Base-by-base conservation (phyloP, 1,139 yeast genomes). In the Hanseniaspora uvarum region DNA sequence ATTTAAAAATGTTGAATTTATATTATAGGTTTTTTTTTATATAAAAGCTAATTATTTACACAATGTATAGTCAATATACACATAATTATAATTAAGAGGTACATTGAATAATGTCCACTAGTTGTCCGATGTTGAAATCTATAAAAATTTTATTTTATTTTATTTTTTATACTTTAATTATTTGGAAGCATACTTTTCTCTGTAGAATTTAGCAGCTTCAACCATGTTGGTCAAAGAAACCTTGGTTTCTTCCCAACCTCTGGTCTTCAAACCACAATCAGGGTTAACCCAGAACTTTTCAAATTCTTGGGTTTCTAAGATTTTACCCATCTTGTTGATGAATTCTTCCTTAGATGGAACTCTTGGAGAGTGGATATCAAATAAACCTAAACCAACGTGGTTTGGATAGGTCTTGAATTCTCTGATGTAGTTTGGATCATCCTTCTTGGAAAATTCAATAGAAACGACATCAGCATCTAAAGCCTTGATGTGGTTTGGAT, bases 271-370 rank as follows among this genome's bases (percentile, higher is more conserved):
- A 82, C 98, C 98, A 83, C 98, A 92, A 79, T 92, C 98, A 69
- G 98, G 98, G 94, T 92, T 92, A 70, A 92, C 94, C 97, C 97
- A 92, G 82, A 92, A 86, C 76, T 89, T 89, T 72, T 86, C 86
- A 70, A 94, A 94, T 71, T 96, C 96, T 80, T 89, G 92, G 60
- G 86, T 94, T 78, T 88, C 87, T 75, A 92, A 79, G 78, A 92
- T 89, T 72, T 87, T 94, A 69, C 81, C 82, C 69, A 92, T 86
- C 78, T 96, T 88, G 71, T 83, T 75, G 72, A 87, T 83, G 74
- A 92, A 89, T 78, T 92, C 98, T 70, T 85, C 88, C 76, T 83
- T 85, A 57, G 97, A 89, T 69, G 98, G 98, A 68, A 92, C 87
- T 81, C 98, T 89, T 77, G 98, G 98, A 60, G 98, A 92, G 83